Evolutionary conservation across 306 rosid species (phyloP), one percentile per base, ranked within the genome.

Genomic region (Mimosa bimucronata): DNA sequence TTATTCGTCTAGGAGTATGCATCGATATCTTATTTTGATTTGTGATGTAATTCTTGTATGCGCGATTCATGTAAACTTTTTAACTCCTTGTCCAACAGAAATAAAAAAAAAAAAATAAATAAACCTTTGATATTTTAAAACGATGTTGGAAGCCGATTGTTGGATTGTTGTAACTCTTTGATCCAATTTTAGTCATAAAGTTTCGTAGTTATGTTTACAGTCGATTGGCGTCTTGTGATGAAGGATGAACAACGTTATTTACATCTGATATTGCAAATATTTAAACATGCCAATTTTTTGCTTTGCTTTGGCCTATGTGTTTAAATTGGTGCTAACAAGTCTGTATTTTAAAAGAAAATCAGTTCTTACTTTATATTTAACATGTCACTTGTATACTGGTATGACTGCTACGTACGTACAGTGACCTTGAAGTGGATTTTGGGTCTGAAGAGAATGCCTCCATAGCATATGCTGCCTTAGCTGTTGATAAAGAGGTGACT

Each of bases 401-500:
- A 61, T 75, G 44, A 16, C 77, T 7, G 80, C 34, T 86, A 84
- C 9, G 18, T 86, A 84, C 9, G 18, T 28, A 0, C 89, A 95
- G 97, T 82, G 97, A 90, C 86, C 71, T 95, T 77, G 97, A 95
- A 86, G 91, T 95, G 41, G 89, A 93, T 79, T 91, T 75, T 75
- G 89, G 86, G 68, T 91, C 89, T 3, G 89, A 91, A 71, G 86
- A 90, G 83, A 79, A 86, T 77, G 97, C 98, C 75, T 88, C 92
- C 38, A 87, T 91, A 31, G 87, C 90, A 57, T 89, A 85, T 71
- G 87, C 92, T 10, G 77, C 93, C 76, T 79, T 94, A 82, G 91
- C 88, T 0, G 93, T 94, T 66, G 97, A 92, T 86, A 88, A 95
- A 77, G 98, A 93, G 97, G 98, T 93, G 71, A 87, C 45, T 38